A percentile compares a stretch with the other conserved stretches of the same genome.
These are phyloP conservation scores for Xerocomus spinulosus DNA, from an alignment of 768 basidiomycete species.

Conservation along the genomic window DNA sequence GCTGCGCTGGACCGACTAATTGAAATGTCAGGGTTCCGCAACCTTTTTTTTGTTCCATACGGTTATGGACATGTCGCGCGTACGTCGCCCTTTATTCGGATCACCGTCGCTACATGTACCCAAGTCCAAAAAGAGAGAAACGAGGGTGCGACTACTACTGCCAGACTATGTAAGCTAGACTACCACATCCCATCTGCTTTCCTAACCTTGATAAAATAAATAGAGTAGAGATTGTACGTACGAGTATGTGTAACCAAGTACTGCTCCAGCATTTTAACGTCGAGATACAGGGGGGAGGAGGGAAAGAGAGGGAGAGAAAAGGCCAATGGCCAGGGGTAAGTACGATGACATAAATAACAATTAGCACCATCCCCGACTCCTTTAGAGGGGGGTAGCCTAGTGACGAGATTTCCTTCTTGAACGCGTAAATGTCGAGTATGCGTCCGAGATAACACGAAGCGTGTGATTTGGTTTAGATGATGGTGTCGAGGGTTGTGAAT, in stretches of 20 bases:
- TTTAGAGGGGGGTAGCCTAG: background rate
- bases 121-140: no score
- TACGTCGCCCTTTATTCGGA: no score
- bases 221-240: background rate
- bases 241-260: background rate
- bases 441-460: slow-evolving; percentile 26
- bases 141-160: background rate
- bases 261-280: background rate
- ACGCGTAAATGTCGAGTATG: slow-evolving; percentile 19
- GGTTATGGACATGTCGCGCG: no score
- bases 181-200: background rate
- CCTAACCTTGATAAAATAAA: background rate
- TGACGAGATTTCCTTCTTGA: slow-evolving; percentile 11
- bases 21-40: no score
- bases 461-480: slow-evolving; percentile 13
- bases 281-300: background rate
- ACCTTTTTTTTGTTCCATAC: no score
- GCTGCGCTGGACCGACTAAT: no score
- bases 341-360: background rate
- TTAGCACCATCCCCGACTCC: background rate
- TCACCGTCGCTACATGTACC: no score
- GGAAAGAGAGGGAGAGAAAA: background rate
- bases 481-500: background rate
- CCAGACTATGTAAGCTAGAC: background rate
- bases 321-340: background rate